phyloP scores from a whole-genome alignment of 139 green algal species.

The Asterochloris erici region DNA sequence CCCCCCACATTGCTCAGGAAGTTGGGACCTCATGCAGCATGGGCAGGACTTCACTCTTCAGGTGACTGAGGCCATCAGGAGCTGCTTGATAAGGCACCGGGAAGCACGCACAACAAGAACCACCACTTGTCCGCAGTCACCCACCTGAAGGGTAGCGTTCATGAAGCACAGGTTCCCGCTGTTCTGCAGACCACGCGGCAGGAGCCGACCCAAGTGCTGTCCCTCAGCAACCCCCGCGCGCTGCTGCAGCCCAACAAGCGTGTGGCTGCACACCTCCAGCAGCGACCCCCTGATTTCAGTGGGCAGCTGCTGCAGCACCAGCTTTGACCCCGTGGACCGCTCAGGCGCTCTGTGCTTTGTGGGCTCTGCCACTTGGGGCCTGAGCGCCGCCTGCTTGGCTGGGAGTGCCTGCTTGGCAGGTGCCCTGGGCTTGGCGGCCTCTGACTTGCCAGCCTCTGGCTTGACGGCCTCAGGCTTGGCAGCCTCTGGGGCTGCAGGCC shows the following conservation, averaged over 20 bases:
- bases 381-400: background rate
- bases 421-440: no score
- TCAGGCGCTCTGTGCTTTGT: background rate
- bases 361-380: background rate
- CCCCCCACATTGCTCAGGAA: no score
- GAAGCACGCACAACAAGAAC: no score
- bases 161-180: constrained; percentile 84
- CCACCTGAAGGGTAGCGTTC: constrained; percentile 67
- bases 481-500: no score
- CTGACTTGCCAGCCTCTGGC: no score
- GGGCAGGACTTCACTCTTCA: background rate
- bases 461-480: no score
- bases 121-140: background rate
- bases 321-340: no score
- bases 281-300: background rate
- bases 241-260: background rate
- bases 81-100: background rate
- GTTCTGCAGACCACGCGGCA: constrained; percentile 69
- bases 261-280: background rate
- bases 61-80: background rate
- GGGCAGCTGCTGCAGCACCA: background rate
- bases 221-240: background rate
- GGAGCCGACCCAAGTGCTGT: constrained; percentile 19
- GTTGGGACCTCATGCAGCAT: background rate
- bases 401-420: no score